A percentile compares a stretch with the other conserved stretches of the same genome.
Evolutionary conservation across 106 monocot species (phyloP).

Genomic region (Ottelia alismoides): DNA sequence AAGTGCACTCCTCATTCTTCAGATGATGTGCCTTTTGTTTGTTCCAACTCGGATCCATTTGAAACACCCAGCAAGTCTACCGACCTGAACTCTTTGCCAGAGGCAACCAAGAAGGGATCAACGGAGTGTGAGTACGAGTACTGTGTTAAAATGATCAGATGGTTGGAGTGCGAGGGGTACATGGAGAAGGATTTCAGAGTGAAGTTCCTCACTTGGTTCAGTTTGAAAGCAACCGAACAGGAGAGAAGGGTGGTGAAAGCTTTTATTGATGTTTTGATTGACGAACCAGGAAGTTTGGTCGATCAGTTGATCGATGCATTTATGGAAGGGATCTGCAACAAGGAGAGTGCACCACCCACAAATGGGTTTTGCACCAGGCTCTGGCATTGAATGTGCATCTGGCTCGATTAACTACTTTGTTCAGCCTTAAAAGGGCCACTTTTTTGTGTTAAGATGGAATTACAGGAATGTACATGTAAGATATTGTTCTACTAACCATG

Average conservation of each 20-base stretch:
- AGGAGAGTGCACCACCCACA: constrained; percentile 28
- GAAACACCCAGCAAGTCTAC: constrained; percentile 45
- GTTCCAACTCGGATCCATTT: constrained; percentile 28
- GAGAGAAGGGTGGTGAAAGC: constrained; percentile 71
- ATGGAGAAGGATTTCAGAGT: constrained; percentile 86
- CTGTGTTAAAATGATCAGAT: constrained; percentile 80
- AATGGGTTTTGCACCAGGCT: constrained; percentile 44
- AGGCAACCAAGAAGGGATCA: constrained; percentile 23
- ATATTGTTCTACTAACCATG: no score
- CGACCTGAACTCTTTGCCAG: constrained; percentile 9
- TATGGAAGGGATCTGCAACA: constrained; percentile 61
- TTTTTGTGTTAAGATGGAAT: no score
- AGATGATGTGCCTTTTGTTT: constrained; percentile 22
- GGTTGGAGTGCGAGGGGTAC: constrained; percentile 78
- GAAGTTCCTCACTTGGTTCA: constrained; percentile 91
- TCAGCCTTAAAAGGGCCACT: no score
- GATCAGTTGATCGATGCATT: constrained; percentile 70
- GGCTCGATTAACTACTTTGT: no score
- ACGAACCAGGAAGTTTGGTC: constrained; percentile 66
- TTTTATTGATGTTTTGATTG: constrained; percentile 68
- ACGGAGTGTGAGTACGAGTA: constrained; percentile 69
- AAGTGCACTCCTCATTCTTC: constrained; percentile 15
- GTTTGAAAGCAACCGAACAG: constrained; percentile 59
- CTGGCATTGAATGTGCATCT: constrained; percentile 61
- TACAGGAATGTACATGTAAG: no score